Evolutionary conservation across 1,284 basidiomycete genomes (phyloP), one percentile per base, ranked within the genome.

Genomic region (Cerioporus squamosus): DNA sequence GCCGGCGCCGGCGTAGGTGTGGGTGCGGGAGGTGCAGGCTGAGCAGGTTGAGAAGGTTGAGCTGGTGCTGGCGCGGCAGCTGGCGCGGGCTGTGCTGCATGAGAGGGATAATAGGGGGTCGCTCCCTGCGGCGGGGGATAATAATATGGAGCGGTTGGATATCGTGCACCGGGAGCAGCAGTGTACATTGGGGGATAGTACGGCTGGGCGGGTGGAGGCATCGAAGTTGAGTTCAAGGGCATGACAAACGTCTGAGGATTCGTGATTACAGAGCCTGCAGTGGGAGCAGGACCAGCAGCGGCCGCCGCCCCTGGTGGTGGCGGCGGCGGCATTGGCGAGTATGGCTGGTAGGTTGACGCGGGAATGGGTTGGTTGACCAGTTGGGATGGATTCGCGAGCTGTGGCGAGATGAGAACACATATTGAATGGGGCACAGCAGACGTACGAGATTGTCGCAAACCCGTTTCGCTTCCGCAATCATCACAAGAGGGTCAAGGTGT

Each of bases 381-480:
- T 66, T 84, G 84, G 36, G 83, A 79, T 5, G 88, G 90, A 67
- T 90, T 90, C 57, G 82, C 83, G 53, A 91, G 81, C 89, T 91
- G 55, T 8, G 44, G 63, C 45, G 53, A 62, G 53, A 56, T 62
- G 59, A 59, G 53, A 36, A 56, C 55, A 51, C 45, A 42, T 57
- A 44, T 20, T 36, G 42, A 47, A 38, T 17, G 53, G 42, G 6
- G 44, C 36, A 15, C 15, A 55, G 46, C 44, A 58, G 20, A 70
- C 80, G 72, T 73, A 92, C 90, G 24, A 93, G 79, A 24, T 81
- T 82, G 71, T 93, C 90, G 62, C 91, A 93, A 22, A 88, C 83
- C 46, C 84, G 81, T 71, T 91, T 91, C 5, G 91, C 90, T 56
- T 92, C 90, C 42, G 74, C 80, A 5, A 93, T 79, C 81, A 93